phyloP scores from a whole-genome alignment of 2,329 filamentous ascomycete species.

The Cercospora brassicicola region DNA sequence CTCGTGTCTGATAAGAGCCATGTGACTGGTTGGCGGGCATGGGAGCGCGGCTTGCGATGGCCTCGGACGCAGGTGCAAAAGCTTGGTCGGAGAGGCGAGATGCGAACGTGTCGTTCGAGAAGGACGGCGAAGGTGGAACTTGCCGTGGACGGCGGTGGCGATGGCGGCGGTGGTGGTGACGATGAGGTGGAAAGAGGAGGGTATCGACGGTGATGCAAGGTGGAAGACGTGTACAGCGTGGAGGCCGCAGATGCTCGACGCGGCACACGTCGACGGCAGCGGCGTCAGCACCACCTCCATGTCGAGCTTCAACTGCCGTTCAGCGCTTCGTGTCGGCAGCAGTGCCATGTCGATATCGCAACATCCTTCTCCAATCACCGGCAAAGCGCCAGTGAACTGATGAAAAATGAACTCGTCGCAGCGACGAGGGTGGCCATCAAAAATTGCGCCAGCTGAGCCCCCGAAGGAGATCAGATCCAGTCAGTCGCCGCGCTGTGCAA shows the following conservation, averaged over 20 bases:
- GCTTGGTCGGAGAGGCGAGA: conserved; percentile 10
- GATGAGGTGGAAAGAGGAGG: not conserved
- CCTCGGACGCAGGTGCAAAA: conserved; percentile 4
- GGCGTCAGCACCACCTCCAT: not conserved
- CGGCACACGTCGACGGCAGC: not conserved
- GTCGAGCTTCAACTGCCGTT: not conserved
- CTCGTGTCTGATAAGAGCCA: conserved; percentile 6
- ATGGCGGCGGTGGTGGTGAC: not conserved
- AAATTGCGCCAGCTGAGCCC: conserved; percentile 12
- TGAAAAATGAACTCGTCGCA: not conserved
- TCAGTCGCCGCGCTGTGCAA: conserved; percentile 15
- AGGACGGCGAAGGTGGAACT: not conserved
- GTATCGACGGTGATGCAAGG: too few species aligned
- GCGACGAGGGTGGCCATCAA: conserved; percentile 1
- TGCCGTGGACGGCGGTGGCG: not conserved
- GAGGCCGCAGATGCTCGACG: too few species aligned
- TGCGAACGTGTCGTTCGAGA: conserved; percentile 4
- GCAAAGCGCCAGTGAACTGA: not conserved
- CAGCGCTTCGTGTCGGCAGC: too few species aligned
- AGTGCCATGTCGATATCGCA: not conserved
- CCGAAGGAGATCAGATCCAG: conserved; percentile 16
- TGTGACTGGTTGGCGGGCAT: conserved; percentile 3
- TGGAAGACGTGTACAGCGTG: too few species aligned
- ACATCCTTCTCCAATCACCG: conserved; percentile 6
- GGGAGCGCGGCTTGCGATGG: not conserved